These are phyloP conservation scores for Acephala macrosclerotiorum DNA, from an alignment of 2,329 filamentous ascomycete species.

Conservation along the genomic window DNA sequence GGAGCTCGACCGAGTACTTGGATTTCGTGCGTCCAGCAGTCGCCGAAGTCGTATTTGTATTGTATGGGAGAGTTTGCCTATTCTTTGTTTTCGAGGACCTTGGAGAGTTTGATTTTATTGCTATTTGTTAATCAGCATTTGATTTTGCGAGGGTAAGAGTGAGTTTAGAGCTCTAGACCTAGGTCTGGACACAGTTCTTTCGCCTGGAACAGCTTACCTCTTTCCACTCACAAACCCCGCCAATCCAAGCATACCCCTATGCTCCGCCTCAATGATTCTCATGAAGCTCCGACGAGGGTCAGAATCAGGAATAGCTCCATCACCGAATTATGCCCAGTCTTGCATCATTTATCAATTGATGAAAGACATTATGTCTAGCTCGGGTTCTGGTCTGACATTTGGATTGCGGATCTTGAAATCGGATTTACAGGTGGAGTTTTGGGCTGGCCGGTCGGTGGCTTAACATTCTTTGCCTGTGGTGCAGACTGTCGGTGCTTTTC, in stretches of 20 bases:
- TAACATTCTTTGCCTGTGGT: slow-evolving; percentile 1
- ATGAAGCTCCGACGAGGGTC: neutral
- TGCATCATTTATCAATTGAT: neutral
- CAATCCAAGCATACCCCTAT: neutral
- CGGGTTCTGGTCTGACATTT: neutral
- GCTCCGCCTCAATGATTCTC: neutral
- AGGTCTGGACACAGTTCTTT: too few relatives aligned
- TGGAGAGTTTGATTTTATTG: neutral
- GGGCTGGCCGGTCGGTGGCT: slow-evolving; percentile 5
- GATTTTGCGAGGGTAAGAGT: too few relatives aligned
- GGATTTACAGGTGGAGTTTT: slow-evolving; percentile 14
- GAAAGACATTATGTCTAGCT: neutral
- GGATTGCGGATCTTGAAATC: slow-evolving; percentile 15
- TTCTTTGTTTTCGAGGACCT: slow-evolving; percentile 7
- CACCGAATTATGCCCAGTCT: neutral
- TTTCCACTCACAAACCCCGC: too few relatives aligned
- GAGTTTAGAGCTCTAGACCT: too few relatives aligned
- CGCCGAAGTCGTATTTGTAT: slow-evolving; percentile 42
- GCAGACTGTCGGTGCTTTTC: neutral
- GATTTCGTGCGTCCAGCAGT: slow-evolving; percentile 41
- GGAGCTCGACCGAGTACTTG: slow-evolving; percentile 29
- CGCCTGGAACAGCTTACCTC: too few relatives aligned
- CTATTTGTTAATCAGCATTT: too few relatives aligned
- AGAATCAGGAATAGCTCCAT: neutral
- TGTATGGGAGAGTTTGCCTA: slow-evolving; percentile 11